Percentiles rank a stretch among this genome's conserved stretches.
Evolutionary conservation across 306 rosid species (phyloP).

Genomic region (Urtica urens): DNA sequence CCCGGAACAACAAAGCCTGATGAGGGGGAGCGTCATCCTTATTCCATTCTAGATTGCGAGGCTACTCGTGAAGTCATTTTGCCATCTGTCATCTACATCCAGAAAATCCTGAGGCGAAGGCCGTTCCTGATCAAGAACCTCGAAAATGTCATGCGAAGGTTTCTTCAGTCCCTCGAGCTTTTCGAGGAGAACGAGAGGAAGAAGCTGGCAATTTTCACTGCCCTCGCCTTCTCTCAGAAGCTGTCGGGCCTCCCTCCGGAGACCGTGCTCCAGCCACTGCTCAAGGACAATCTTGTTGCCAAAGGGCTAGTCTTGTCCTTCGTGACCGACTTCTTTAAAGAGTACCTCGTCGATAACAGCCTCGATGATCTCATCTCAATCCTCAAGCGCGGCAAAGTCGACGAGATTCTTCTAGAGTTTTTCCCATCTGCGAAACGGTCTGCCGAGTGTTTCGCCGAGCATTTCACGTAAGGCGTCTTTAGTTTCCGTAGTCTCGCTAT

Average conservation of each 20-base stretch:
- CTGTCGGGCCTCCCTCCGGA: slow-evolving; percentile 97
- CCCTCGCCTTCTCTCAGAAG: slow-evolving; percentile 99
- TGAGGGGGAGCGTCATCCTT: slow-evolving; percentile 99
- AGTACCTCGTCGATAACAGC: slow-evolving; percentile 82
- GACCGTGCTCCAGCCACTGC: slow-evolving; percentile 95
- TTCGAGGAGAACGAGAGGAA: slow-evolving; percentile 99
- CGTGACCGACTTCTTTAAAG: slow-evolving; percentile 95
- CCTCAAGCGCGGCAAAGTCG: slow-evolving; percentile 91
- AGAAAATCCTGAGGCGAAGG: slow-evolving; percentile 84
- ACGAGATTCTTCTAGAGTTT: slow-evolving; percentile 82
- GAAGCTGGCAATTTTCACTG: slow-evolving; percentile 96
- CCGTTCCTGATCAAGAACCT: slow-evolving; percentile 96
- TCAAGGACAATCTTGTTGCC: slow-evolving; percentile 97
- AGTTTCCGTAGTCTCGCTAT: too few species aligned
- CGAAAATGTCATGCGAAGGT: slow-evolving; percentile 95
- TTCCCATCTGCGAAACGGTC: slow-evolving; percentile 81
- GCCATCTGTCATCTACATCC: slow-evolving; percentile 86
- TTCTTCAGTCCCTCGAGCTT: slow-evolving; percentile 95
- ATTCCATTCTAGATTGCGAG: slow-evolving; percentile 77
- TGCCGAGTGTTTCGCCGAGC: slow-evolving; percentile 81
- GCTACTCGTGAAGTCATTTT: slow-evolving; percentile 73
- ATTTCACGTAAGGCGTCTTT: slow-evolving; percentile 67
- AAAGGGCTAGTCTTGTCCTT: slow-evolving; percentile 94
- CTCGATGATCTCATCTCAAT: slow-evolving; percentile 97
- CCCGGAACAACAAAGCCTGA: slow-evolving; percentile 99